Evolutionary conservation across 495 filamentous ascomycete species (phyloP), one percentile per base, ranked within the genome.

Genomic region (Hyaloscypha bicolor): DNA sequence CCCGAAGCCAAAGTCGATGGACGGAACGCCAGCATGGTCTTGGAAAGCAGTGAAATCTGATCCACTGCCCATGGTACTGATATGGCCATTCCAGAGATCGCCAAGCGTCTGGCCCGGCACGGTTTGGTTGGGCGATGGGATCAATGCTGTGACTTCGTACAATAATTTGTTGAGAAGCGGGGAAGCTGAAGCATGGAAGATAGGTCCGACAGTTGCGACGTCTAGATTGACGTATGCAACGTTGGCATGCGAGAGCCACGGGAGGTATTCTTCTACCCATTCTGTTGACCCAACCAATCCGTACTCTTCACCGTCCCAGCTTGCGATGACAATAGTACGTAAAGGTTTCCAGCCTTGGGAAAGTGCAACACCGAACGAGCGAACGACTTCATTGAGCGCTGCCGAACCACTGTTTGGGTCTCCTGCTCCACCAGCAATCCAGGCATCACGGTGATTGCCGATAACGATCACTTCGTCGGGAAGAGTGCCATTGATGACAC

Each of bases 361-460:
- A n/a, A 89, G 76, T 42, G 97, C 87, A 63, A 91, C 82, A 33
- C 93, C 93, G 73, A 98, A 91, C 66, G 92, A 87, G 6, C 91
- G 87, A 32, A 96, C 86, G 45, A 93, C 87, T 75, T 99, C 96
- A 56, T 97, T 86, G 70, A 98, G 82, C 6, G 94, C 88, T 1
- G 96, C 94, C 1, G 93, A 97, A 11, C 95, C 96, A 72, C 89
- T 91, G 69, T 94, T 95, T 1, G 95, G 93, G 73, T 97, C 93
- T 9, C 87, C 89, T 39, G 93, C 93, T 4, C 93, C 93, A 59
- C 93, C 93, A 9, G 90, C 91, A 74, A 96, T 88, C 93, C 93
- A 97, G 0, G 93, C 92, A 79, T 99, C 95, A 16, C 94, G 89
- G 74, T 99, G 95, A 73, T 98, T 98, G 16, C 96, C 96, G n/a